Conservation (phyloP, 371 early-diverging fungal species). For the Syncephalastrum contaminatum region DNA sequence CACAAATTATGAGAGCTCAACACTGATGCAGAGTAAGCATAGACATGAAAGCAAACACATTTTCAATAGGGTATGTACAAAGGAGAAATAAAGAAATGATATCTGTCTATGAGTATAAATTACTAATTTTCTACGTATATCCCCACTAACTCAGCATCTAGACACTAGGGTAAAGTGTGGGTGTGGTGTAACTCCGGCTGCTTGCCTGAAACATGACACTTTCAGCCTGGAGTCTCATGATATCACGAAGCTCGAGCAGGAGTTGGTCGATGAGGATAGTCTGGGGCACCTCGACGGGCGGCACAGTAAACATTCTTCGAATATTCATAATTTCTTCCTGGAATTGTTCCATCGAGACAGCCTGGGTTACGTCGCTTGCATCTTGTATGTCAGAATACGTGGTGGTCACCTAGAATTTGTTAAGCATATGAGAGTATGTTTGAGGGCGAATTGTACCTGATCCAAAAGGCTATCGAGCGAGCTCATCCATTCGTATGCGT, state of each 20-base stretch:
- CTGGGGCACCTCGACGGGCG: conserved; percentile 43
- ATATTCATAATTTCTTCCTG: conserved; percentile 22
- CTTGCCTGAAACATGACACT: conserved; percentile 14
- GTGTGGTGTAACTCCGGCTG: too few relatives aligned
- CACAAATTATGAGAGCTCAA: too few relatives aligned
- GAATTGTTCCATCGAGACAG: conserved; percentile 25
- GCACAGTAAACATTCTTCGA: conserved; percentile 43
- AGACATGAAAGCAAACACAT: too few relatives aligned
- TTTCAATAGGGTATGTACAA: too few relatives aligned
- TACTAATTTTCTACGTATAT: too few relatives aligned
- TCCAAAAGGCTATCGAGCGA: conserved; percentile 31
- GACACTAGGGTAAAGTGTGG: too few relatives aligned
- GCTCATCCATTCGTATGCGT: conserved; percentile 49
- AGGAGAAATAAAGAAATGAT: too few relatives aligned
- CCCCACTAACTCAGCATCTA: too few relatives aligned
- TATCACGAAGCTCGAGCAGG: conserved; percentile 40
- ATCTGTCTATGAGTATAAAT: too few relatives aligned
- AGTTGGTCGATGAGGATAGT: conserved; percentile 39
- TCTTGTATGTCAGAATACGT: conserved; percentile 7
- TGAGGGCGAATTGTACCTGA: conserved; percentile 20
- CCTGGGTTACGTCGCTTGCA: conserved; percentile 10
- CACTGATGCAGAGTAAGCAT: too few relatives aligned
- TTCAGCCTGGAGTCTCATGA: conserved; percentile 52
- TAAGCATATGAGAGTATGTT: too few relatives aligned
- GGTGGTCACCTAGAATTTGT: neutral